A percentile compares a stretch with the other conserved stretches of the same genome.
These are phyloP conservation scores for Colletotrichum godetiae DNA, from an alignment of 2,329 filamentous ascomycete genomes.

Conservation along the genomic window DNA sequence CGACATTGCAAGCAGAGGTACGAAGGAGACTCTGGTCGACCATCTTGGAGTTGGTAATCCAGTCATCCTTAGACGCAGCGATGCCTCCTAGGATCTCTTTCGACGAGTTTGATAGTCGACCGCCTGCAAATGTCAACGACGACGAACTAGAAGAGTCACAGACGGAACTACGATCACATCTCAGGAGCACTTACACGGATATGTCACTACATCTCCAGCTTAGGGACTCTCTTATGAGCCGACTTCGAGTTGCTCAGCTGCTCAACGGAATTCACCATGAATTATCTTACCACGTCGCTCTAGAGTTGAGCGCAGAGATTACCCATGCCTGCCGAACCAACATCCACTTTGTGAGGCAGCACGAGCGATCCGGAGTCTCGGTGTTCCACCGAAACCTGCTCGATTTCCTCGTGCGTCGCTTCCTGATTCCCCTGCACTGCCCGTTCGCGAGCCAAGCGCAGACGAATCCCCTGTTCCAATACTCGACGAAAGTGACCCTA, in stretches of 20 bases:
- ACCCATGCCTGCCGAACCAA: slow-evolving; percentile 40
- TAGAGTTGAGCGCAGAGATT: slow-evolving; percentile 46
- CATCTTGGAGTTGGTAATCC: slow-evolving; percentile 52
- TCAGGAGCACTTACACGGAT: slow-evolving; percentile 43
- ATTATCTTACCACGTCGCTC: background rate
- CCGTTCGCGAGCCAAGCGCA: slow-evolving; percentile 56
- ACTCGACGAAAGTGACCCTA: background rate
- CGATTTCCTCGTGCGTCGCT: slow-evolving; percentile 64
- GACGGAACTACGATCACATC: slow-evolving; percentile 37
- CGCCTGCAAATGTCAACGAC: slow-evolving; percentile 51
- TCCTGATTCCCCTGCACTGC: slow-evolving; percentile 65
- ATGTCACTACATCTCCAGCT: slow-evolving; percentile 47
- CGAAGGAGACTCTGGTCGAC: slow-evolving; percentile 57
- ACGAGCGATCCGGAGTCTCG: slow-evolving; percentile 37
- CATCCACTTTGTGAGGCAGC: slow-evolving; percentile 37
- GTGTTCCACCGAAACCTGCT: slow-evolving; percentile 60
- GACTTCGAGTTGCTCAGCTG: background rate
- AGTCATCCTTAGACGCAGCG: slow-evolving; percentile 51
- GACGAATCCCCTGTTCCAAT: slow-evolving; percentile 56
- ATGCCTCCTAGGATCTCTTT: slow-evolving; percentile 52
- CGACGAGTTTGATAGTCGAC: slow-evolving; percentile 53
- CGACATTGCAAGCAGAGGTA: slow-evolving; percentile 49
- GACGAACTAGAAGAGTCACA: slow-evolving; percentile 39
- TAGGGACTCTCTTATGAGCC: background rate
- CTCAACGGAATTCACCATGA: background rate